A percentile compares a stretch with the other conserved stretches of the same genome.
Evolutionary conservation across 140 eudicot species (phyloP).

Genomic region (Oenanthe javanica): DNA sequence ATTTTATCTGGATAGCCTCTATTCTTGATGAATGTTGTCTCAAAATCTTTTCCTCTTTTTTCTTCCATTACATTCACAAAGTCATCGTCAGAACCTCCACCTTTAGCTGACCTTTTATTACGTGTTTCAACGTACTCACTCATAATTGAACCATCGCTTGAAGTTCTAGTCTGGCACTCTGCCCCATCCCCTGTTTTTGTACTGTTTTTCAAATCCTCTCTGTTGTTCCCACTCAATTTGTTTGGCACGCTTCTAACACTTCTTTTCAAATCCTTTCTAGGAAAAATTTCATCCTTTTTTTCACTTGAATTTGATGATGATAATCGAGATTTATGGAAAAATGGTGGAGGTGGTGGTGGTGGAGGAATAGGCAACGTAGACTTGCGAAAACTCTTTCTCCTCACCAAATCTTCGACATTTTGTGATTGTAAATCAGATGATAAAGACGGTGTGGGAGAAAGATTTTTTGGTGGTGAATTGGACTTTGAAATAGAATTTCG

Average conservation of each 20-base stretch:
- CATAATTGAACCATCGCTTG: conserved; percentile 14
- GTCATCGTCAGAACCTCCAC: conserved; percentile 15
- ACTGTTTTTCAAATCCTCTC: conserved; percentile 19
- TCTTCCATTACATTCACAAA: conserved; percentile 19
- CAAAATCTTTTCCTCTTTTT: conserved; percentile 8
- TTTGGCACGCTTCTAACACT: conserved; percentile 25
- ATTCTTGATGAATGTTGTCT: conserved; percentile 25
- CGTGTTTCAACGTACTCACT: conserved; percentile 27
- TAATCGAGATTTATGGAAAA: conserved; percentile 16
- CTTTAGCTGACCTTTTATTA: conserved; percentile 2
- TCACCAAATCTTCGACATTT: conserved; percentile 26
- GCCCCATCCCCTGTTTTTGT: conserved; percentile 15
- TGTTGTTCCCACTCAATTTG: conserved; percentile 8
- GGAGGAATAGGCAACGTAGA: conserved; percentile 67
- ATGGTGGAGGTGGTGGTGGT: conserved; percentile 57
- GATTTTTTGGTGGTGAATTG: conserved; percentile 23
- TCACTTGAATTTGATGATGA: conserved; percentile 19
- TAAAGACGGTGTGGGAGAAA: conserved; percentile 21
- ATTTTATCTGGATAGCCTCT: conserved; percentile 18
- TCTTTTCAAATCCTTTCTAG: conserved; percentile 29
- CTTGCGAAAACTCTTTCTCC: conserved; percentile 26
- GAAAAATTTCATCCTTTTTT: conserved; percentile 2
- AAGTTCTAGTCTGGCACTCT: conserved; percentile 11
- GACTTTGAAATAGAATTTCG: conserved; percentile 20
- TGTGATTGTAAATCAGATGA: conserved; percentile 35